These are phyloP conservation scores for Potentilla sterilis DNA, from an alignment of 306 rosid species.

Conservation along the genomic window DNA sequence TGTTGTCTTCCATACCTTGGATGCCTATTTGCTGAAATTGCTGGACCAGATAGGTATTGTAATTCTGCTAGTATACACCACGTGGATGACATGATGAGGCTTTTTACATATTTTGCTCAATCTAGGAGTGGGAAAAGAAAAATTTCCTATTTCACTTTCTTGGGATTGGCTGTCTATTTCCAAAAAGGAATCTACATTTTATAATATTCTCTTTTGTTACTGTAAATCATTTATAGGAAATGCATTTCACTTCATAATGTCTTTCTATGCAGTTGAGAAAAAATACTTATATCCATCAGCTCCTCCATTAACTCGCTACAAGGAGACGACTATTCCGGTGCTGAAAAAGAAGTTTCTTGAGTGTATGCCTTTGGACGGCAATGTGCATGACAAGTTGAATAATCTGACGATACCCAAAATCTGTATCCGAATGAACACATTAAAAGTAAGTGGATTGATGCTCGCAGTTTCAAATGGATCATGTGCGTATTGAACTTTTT, in stretches of 20 bases:
- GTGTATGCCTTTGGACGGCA: slow-evolving; percentile 35
- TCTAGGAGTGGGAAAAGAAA: not conserved
- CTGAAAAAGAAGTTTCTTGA: slow-evolving; percentile 45
- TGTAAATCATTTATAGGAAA: not conserved
- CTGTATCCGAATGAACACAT: slow-evolving; percentile 50
- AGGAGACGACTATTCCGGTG: slow-evolving; percentile 35
- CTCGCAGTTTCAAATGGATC: not conserved
- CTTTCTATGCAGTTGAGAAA: slow-evolving; percentile 52
- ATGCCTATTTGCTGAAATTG: slow-evolving; percentile 47
- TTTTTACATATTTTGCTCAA: not conserved
- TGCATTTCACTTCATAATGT: not conserved
- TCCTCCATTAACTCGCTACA: slow-evolving; percentile 54
- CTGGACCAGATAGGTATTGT: slow-evolving; percentile 46
- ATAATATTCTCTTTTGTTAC: not conserved
- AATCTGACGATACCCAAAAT: slow-evolving; percentile 47
- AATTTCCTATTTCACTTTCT: not conserved
- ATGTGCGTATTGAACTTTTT: not conserved
- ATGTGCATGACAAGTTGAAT: slow-evolving; percentile 40
- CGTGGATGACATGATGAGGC: not conserved
- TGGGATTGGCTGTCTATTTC: not conserved
- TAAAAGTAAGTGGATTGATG: slow-evolving; percentile 39
- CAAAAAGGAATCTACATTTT: not conserved
- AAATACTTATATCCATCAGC: slow-evolving; percentile 42
- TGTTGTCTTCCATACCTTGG: slow-evolving; percentile 49
- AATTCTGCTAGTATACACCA: not conserved